Evolutionary conservation across 768 basidiomycete species (phyloP).

Genomic region (Amanita polypyramis): DNA sequence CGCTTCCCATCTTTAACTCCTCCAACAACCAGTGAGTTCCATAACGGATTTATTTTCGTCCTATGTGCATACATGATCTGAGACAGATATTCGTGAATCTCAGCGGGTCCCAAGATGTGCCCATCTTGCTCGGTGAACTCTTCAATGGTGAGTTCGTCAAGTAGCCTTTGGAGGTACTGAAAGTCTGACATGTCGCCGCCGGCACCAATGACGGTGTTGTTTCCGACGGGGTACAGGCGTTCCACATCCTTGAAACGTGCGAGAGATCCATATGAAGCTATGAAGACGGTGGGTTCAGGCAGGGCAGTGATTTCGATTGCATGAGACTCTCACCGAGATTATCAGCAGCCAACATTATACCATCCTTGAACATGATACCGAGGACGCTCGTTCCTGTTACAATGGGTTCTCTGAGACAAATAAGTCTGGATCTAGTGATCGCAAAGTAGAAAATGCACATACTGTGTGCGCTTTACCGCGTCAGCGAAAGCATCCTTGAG

Average conservation of each 20-base stretch:
- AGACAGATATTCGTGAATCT: conserved; percentile 88
- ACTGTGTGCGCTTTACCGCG: conserved; percentile 79
- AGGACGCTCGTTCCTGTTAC: conserved; percentile 97
- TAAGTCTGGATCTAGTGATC: background rate
- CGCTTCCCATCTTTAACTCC: conserved; percentile 79
- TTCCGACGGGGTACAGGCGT: conserved; percentile 78
- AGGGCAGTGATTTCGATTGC: background rate
- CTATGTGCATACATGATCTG: conserved; percentile 87
- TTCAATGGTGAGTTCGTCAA: conserved; percentile 68
- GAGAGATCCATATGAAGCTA: conserved; percentile 94
- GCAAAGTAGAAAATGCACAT: conserved; percentile 11
- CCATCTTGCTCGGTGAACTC: conserved; percentile 80
- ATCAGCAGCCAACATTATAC: conserved; percentile 98
- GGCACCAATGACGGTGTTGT: conserved; percentile 80
- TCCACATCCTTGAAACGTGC: conserved; percentile 93
- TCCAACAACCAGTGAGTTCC: conserved; percentile 92
- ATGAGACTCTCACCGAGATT: conserved; percentile 62
- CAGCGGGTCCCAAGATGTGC: conserved; percentile 72
- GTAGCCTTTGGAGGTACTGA: conserved; percentile 76
- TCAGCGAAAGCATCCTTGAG: conserved; percentile 49
- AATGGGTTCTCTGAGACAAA: conserved; percentile 63
- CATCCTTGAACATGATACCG: conserved; percentile 90
- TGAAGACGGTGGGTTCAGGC: background rate
- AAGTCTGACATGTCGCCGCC: conserved; percentile 98
- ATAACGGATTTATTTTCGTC: conserved; percentile 85